Evolutionary conservation across 495 filamentous ascomycete genomes (phyloP), one percentile per base, ranked within the genome.

Genomic region (Xylaria bambusicola): DNA sequence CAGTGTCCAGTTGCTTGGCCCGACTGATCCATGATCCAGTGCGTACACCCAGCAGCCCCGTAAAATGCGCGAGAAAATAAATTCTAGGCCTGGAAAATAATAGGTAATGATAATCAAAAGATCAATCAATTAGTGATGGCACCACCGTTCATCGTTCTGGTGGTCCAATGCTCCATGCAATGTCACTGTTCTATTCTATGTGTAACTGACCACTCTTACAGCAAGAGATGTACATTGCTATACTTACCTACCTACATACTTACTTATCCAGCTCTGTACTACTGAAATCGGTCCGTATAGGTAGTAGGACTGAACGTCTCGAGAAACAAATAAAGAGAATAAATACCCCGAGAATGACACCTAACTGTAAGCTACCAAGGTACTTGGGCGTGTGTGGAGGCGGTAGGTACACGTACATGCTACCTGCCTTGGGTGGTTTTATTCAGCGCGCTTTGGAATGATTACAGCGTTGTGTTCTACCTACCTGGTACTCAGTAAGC

Each of bases 21-120:
- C 3, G 62, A 67, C 60, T 64, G 66, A 64, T 62, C 60, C 63
- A 65, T n/a, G n/a, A n/a, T n/a, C n/a, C n/a, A n/a, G n/a, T n/a
- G 27, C 13, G 54, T 23, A 55, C 58, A 54, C 59, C 62, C 60
- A 52, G 50, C 58, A 52, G 60, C 58, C 56, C 40, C 63, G 59
- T 59, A 63, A 63, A 53, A 41, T 41, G 24, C 12, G 33, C 36
- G 21, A 18, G 20, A 24, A 23, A 45, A 45, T 2, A n/a, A 38
- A 52, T 38, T 29, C 13, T 6, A 10, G 10, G 31, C n/a, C n/a
- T n/a, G 31, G 31, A 10, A 33, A 5, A 33, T 6, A 10, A 10
- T 10, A 40, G 8, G 23, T 41, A 55, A 36, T 5, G 38, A 53
- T 62, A 64, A 46, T 52, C 36, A 38, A 15, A 15, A 15, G 3